Conservation (phyloP, 2,329 filamentous ascomycete genomes). For the Daldinia eschscholtzii region DNA sequence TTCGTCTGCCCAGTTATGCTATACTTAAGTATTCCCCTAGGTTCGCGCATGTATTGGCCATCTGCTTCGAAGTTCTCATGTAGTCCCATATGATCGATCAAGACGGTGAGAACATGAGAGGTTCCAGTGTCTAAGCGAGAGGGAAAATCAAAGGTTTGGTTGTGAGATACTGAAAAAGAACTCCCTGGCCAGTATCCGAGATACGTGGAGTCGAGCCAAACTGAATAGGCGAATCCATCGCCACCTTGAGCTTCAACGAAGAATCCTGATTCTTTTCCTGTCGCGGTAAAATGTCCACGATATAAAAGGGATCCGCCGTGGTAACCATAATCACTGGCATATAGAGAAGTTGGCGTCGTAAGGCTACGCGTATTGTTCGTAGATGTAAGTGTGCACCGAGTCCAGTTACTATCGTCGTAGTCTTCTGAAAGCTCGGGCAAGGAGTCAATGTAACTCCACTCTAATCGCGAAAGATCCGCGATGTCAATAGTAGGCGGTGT, state of each 20-base stretch:
- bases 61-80: constrained; percentile 5
- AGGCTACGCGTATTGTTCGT: constrained; percentile 1
- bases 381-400: neutral
- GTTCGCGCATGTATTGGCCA: neutral
- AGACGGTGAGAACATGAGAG: neutral
- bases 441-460: neutral
- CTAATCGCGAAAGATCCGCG: neutral
- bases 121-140: neutral
- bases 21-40: constrained; percentile 1
- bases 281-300: neutral
- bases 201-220: neutral
- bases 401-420: neutral
- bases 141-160: neutral
- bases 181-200: neutral
- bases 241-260: neutral
- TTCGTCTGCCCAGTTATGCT: neutral
- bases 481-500: no score
- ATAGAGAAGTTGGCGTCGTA: constrained; percentile 3
- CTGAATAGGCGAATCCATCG: neutral
- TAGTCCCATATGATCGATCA: constrained; percentile 6
- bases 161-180: neutral
- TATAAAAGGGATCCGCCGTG: neutral
- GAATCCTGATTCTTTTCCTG: neutral
- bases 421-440: neutral
- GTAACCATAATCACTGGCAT: constrained; percentile 1